Base-by-base conservation (phyloP, 1,284 basidiomycete species). In the Rhodotorula sp. region DNA sequence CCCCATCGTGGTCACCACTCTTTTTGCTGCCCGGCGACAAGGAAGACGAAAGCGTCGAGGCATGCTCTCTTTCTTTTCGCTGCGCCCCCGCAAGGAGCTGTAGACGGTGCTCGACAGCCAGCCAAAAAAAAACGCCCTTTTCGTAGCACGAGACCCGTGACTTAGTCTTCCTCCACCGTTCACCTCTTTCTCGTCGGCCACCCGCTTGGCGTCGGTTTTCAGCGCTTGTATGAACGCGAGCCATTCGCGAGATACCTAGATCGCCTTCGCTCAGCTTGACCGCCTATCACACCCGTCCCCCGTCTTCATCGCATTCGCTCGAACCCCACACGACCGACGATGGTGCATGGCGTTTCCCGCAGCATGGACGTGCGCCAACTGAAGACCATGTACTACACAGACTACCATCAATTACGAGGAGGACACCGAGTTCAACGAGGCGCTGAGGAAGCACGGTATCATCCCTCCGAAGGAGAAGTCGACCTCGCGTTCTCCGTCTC, bases 361-460 rank as follows among this genome's bases (percentile, higher is more conserved):
- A 44, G 39, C 39, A 17, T 44, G 39, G 11, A 44, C 3, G 9
- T 13, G 39, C 39, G 39, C 39, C 13, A 44, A 17, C 39, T 44
- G 39, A 44, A 10, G 13, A 6, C 13, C 13, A 19, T 13, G 10
- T 1, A 17, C 4, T 27, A 4, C 36, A 13, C 60, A 61, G 60
- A 22, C 51, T 4, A 24, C 72, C 0, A 60, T 74, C 68, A 62
- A 74, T 49, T 74, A 74, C 68, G 52, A 68, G 15, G 73, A 64
- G 27, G 74, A 75, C 64, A 75, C 74, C 46, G 74, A 75, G 63
- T 75, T 75, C 81, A 94, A 96, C 81, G 94, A 94, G 79, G 90
- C 90, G 44, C 86, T 96, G 15, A 90, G 93, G 66, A 91, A 91
- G 77, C 87, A 94, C 77, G 93, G 93, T 49, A 94, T 96, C 77